These are phyloP conservation scores for Collybiopsis luxurians DNA, from an alignment of 768 basidiomycete genomes.

Conservation along the genomic window DNA sequence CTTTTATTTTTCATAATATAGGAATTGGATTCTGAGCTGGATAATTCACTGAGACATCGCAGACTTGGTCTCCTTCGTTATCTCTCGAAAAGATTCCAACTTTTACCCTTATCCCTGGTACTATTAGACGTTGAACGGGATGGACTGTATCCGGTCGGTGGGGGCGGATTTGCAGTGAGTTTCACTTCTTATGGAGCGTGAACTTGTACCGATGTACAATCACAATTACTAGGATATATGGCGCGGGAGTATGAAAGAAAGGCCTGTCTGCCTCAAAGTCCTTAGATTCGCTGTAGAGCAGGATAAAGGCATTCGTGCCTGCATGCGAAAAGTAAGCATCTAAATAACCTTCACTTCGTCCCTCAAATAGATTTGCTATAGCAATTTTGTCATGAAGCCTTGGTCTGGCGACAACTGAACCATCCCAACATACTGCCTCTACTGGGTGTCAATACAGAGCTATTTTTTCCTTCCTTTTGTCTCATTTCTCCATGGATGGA, in stretches of 20 bases:
- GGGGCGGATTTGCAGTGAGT: not conserved
- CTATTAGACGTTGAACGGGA: not conserved
- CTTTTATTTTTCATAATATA: too few relatives aligned
- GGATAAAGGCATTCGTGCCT: not conserved
- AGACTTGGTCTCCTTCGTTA: not conserved
- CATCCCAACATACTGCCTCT: not conserved
- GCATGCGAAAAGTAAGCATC: not conserved
- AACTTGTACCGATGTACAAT: not conserved
- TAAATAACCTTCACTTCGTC: too few relatives aligned
- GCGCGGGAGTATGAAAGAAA: not conserved
- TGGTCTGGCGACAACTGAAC: not conserved
- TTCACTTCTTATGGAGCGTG: too few relatives aligned
- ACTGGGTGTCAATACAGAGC: not conserved
- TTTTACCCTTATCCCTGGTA: not conserved
- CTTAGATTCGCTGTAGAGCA: not conserved
- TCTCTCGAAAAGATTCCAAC: not conserved
- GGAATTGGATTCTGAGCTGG: too few relatives aligned
- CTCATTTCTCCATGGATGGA: not conserved
- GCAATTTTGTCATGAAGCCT: not conserved
- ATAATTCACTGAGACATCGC: too few relatives aligned
- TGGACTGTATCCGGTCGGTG: not conserved
- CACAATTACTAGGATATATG: slow-evolving; percentile 8
- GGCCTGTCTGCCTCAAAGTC: not conserved
- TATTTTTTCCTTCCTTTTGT: not conserved
- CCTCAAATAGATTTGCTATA: not conserved